Base-by-base conservation (phyloP, 192 early-diverging fungal species). In the Linnemannia exigua region DNA sequence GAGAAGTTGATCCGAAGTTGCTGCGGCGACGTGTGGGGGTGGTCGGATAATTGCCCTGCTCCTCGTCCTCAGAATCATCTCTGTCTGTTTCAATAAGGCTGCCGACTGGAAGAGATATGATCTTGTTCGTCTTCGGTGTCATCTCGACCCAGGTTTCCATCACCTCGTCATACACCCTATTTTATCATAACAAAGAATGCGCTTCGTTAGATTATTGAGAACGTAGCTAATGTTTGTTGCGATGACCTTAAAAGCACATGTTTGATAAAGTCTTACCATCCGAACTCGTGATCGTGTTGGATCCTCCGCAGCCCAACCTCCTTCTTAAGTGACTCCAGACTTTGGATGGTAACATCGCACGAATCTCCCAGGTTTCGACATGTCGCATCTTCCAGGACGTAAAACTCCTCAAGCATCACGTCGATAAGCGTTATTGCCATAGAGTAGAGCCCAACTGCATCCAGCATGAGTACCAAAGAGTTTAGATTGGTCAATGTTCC, bases 71-170 rank as follows among this genome's bases (percentile, higher is more conserved):
- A 15, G 63, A 35, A 28, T 72, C 58, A 41, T 28, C 2, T 8
- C 25, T 58, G 16, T 71, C 51, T 15, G 28, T 50, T 31, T 31
- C 41, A 20, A 47, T 33, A 19, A 19, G 14, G 17, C 14, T 38
- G 33, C 66, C 17, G 19, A 76, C 14, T 5, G 8, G 7, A 8
- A 67, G 16, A 48, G 6, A 31, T 2, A 36, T 31, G 38, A 17
- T 76, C 35, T 68, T 74, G 37, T 66, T 54, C 22, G 66, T 0
- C 12, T 61, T 41, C 8, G 75, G 75, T 17, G 71, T 48, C 14
- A 22, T 52, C 38, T 79, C 69, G 5, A 86, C 78, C 84, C 84
- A 86, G 17, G 79, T 79, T 2, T 74, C 84, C 37, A 86, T 25
- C 1, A 86, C 20, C 16, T 72, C 74, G 20, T 86, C 84, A 48